Conservation (phyloP, 257 asterid species). For the Salvia miltiorrhiza region DNA sequence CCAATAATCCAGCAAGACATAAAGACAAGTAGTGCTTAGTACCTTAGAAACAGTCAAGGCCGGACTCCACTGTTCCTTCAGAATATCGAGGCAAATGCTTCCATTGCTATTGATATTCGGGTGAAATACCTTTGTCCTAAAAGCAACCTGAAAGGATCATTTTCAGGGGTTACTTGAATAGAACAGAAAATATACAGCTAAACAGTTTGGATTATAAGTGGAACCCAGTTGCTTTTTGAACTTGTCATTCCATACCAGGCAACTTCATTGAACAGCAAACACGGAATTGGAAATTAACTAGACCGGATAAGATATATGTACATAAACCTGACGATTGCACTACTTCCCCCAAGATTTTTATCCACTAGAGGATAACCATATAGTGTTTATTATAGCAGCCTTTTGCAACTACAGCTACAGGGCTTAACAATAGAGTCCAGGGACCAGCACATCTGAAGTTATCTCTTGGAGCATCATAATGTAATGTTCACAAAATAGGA, state of each 20-base stretch:
- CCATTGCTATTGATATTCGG: conserved; percentile 81
- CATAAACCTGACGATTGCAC: background rate
- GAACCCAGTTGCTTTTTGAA: background rate
- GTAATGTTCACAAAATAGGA: background rate
- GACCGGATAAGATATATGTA: background rate
- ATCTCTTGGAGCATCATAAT: no score
- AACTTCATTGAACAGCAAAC: no score
- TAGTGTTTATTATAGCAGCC: background rate
- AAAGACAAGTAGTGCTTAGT: background rate
- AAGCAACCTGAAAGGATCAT: conserved; percentile 49
- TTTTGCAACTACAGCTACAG: background rate
- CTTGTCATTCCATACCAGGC: background rate
- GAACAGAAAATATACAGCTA: background rate
- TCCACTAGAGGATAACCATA: background rate
- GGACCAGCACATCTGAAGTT: background rate
- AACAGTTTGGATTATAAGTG: background rate
- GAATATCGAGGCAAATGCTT: conserved; percentile 73
- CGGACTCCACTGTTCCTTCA: conserved; percentile 80
- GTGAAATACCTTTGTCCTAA: conserved; percentile 57
- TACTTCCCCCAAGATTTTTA: background rate
- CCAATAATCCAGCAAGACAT: background rate
- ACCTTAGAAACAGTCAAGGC: conserved; percentile 80
- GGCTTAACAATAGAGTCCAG: background rate
- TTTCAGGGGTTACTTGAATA: background rate
- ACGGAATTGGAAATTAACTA: background rate